A percentile compares a stretch with the other conserved stretches of the same genome.
Evolutionary conservation across 1,284 basidiomycete genomes (phyloP).

Genomic region (Naganishia liquefaciens): DNA sequence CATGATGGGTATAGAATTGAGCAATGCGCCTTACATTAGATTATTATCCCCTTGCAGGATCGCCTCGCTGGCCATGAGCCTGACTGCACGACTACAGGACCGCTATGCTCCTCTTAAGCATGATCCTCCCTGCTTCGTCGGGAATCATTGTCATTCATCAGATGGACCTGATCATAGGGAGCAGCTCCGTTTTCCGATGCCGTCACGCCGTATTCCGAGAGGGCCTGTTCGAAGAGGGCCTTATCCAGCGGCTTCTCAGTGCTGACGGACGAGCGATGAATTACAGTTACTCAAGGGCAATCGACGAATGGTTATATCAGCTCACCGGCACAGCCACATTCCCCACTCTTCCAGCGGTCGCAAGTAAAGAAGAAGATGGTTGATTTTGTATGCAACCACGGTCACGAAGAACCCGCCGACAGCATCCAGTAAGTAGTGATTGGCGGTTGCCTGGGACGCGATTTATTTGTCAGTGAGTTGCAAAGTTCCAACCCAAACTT

Average conservation of each 20-base stretch:
- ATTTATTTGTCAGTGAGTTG: not conserved
- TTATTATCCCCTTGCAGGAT: too few relatives aligned
- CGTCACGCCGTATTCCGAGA: conserved; percentile 13
- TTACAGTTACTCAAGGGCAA: conserved; percentile 1
- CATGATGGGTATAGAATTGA: too few relatives aligned
- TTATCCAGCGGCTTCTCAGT: conserved; percentile 46
- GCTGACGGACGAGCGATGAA: conserved; percentile 21
- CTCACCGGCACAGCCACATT: conserved; percentile 43
- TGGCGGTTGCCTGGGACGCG: conserved; percentile 44
- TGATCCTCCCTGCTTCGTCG: conserved; percentile 4
- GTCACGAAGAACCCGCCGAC: conserved; percentile 49
- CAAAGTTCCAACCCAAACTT: too few relatives aligned
- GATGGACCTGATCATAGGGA: conserved; percentile 16
- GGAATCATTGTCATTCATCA: conserved; percentile 8
- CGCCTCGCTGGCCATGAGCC: too few relatives aligned
- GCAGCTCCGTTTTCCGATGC: conserved; percentile 8
- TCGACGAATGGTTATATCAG: not conserved
- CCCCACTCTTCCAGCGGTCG: conserved; percentile 49
- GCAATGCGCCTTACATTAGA: too few relatives aligned
- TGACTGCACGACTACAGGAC: too few relatives aligned
- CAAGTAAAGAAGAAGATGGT: conserved; percentile 46
- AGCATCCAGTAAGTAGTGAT: conserved; percentile 52
- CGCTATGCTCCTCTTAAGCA: too few relatives aligned
- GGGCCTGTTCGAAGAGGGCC: conserved; percentile 37
- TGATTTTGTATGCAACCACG: conserved; percentile 45